Conservation (phyloP, 768 basidiomycete genomes). For the Amanita pseudoporphyria region DNA sequence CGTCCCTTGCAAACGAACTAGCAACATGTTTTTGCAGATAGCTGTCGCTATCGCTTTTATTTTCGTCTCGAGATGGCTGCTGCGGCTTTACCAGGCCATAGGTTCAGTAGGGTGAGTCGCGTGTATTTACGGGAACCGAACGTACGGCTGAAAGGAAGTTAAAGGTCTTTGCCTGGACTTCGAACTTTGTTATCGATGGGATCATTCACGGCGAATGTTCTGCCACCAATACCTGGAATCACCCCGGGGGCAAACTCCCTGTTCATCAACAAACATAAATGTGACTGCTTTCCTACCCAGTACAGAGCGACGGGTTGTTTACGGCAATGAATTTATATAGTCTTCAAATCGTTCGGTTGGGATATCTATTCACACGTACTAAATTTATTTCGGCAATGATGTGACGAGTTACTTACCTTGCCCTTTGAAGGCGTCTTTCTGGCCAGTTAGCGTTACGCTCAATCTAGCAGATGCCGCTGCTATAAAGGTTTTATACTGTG, state of each 20-base stretch:
- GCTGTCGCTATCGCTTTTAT: conserved; percentile 12
- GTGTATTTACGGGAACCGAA: background rate
- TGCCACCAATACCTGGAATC: conserved; percentile 21
- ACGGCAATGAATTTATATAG: conserved; percentile 13
- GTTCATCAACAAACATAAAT: conserved; percentile 21
- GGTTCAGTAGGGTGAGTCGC: conserved; percentile 20
- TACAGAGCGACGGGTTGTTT: background rate
- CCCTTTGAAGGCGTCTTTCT: conserved; percentile 17
- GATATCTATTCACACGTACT: conserved; percentile 26
- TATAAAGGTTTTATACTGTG: conserved; percentile 24
- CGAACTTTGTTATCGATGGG: conserved; percentile 19
- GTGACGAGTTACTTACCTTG: background rate
- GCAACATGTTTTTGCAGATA: conserved; percentile 3
- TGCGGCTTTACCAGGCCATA: conserved; percentile 16
- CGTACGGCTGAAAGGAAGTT: background rate
- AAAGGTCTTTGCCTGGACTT: conserved; percentile 25
- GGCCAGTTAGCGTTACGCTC: conserved; percentile 17
- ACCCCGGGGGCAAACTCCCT: conserved; percentile 21
- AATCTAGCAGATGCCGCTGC: conserved; percentile 29
- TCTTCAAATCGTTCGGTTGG: conserved; percentile 22
- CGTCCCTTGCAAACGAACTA: background rate
- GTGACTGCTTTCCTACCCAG: conserved; percentile 13
- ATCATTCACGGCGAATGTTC: conserved; percentile 16
- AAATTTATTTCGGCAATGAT: background rate
- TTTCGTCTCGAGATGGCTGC: conserved; percentile 13